A percentile compares a stretch with the other conserved stretches of the same genome.
Evolutionary conservation across 176 grass and related monocot genomes (phyloP).

Genomic region (Saccharum spontaneum): DNA sequence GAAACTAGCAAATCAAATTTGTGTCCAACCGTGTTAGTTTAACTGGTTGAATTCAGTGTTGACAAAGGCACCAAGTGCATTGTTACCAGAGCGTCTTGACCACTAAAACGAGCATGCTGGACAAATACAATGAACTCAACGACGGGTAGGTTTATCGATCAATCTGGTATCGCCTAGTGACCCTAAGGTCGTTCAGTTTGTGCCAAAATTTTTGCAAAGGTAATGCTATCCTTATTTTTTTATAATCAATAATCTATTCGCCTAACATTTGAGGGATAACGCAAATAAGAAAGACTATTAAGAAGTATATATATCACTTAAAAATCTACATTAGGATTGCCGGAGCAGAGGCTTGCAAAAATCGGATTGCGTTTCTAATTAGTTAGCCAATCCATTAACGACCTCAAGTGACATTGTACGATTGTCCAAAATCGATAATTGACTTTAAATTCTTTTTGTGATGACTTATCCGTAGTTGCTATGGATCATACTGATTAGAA

Average conservation of each 20-base stretch:
- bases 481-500: no score
- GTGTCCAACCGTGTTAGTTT: neutral
- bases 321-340: neutral
- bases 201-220: neutral
- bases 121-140: neutral
- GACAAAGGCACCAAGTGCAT: neutral
- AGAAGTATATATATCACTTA: neutral
- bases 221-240: neutral
- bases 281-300: neutral
- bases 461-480: neutral
- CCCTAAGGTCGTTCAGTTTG: neutral
- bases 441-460: neutral
- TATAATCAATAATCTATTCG: neutral
- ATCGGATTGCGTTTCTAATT: neutral
- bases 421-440: neutral
- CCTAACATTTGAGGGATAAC: neutral
- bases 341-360: neutral
- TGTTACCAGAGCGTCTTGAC: neutral
- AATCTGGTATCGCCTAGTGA: neutral
- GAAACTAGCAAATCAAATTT: neutral
- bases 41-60: neutral
- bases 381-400: neutral
- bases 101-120: neutral
- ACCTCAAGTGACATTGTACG: neutral
- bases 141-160: neutral